Conservation (phyloP, 176 grass and related monocot genomes). For the Otatea glauca region DNA sequence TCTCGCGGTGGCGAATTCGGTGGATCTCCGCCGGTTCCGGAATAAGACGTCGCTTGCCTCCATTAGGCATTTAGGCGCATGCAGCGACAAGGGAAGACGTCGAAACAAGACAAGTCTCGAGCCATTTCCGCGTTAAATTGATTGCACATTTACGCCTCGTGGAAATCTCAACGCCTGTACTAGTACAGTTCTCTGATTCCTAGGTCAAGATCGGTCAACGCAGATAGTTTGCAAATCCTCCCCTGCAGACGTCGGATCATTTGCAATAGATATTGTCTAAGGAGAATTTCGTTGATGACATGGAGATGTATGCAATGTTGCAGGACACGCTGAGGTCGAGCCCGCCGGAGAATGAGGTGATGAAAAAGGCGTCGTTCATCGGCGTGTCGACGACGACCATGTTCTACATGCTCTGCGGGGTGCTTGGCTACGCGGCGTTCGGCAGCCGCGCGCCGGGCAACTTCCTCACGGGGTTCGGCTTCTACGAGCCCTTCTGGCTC, state of each 20-base stretch:
- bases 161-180: not conserved
- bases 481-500: constrained; percentile 97
- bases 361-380: constrained; percentile 89
- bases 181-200: not conserved
- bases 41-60: not conserved
- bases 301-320: not conserved
- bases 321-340: constrained; percentile 89
- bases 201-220: constrained; percentile 12
- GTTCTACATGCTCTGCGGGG: constrained; percentile 96
- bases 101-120: not conserved
- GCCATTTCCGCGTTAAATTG: constrained; percentile 11
- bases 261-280: not conserved
- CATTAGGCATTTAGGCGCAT: not conserved
- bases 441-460: constrained; percentile 84
- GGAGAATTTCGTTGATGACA: not conserved
- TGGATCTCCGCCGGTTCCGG: no score
- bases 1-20: no score
- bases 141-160: not conserved
- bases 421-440: constrained; percentile 86
- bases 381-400: constrained; percentile 73
- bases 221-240: not conserved
- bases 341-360: constrained; percentile 88
- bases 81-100: not conserved
- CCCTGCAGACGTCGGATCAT: not conserved
- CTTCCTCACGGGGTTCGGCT: constrained; percentile 94